Evolutionary conservation across 768 basidiomycete genomes (phyloP).

Genomic region (Pleurotus salmoneostramineus): DNA sequence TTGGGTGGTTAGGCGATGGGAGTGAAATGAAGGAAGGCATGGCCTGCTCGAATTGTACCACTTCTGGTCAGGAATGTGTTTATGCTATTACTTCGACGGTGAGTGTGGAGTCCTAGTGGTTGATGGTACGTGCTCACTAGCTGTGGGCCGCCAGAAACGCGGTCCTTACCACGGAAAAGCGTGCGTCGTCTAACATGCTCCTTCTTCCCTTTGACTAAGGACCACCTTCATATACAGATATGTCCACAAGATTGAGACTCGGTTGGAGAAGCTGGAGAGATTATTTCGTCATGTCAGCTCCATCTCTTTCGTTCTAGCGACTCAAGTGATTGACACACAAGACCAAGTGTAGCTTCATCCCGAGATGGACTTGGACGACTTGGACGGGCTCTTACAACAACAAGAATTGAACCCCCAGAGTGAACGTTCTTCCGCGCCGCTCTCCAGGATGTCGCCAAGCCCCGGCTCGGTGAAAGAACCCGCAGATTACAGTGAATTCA

Average conservation of each 20-base stretch:
- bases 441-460: neutral
- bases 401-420: neutral
- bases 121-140: too few relatives aligned
- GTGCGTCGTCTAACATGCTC: neutral
- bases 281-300: slow-evolving; percentile 46
- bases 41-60: slow-evolving; percentile 56
- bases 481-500: neutral
- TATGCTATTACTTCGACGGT: slow-evolving; percentile 70
- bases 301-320: neutral
- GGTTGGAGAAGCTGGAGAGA: slow-evolving; percentile 63
- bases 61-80: slow-evolving; percentile 56
- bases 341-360: slow-evolving; percentile 41
- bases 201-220: too few relatives aligned
- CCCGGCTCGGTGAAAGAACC: neutral
- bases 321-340: neutral
- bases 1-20: slow-evolving; percentile 52
- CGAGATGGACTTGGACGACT: slow-evolving; percentile 62
- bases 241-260: slow-evolving; percentile 57
- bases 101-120: slow-evolving; percentile 14
- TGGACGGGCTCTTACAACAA: slow-evolving; percentile 21
- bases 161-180: slow-evolving; percentile 61
- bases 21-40: slow-evolving; percentile 56
- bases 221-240: slow-evolving; percentile 47
- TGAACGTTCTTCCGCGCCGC: neutral
- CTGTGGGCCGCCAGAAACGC: too few relatives aligned